Conservation (phyloP, 2,329 filamentous ascomycete genomes). For the Neopestalotiopsis rosae region DNA sequence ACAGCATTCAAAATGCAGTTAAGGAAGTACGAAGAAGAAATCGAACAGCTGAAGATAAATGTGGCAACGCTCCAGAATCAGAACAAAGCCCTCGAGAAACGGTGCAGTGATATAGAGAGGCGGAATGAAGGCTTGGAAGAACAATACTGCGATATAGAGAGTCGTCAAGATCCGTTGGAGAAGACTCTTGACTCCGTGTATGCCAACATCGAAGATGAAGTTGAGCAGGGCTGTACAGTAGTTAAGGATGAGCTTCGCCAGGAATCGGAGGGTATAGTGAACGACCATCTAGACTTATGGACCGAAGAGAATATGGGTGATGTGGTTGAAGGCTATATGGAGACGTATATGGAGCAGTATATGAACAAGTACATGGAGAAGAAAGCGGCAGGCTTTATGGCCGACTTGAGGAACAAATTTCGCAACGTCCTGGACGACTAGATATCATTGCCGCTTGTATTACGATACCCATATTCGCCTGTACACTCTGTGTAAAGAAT, state of each 20-base stretch:
- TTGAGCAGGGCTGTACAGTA: not conserved
- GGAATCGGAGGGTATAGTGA: not conserved
- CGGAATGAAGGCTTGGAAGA: not conserved
- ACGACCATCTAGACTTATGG: not conserved
- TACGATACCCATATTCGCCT: too few species aligned
- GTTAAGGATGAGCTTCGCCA: conserved; percentile 3
- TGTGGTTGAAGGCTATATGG: not conserved
- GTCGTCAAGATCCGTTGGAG: conserved; percentile 1
- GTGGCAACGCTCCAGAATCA: not conserved
- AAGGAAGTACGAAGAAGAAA: conserved; percentile 9
- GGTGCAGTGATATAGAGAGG: not conserved
- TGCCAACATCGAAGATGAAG: not conserved
- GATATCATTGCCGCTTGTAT: too few species aligned
- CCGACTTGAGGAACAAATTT: not conserved
- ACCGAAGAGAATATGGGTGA: conserved; percentile 1
- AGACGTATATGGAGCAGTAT: not conserved
- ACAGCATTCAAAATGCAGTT: not conserved
- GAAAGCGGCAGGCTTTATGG: not conserved
- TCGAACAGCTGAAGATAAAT: not conserved
- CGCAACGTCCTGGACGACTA: conserved; percentile 6
- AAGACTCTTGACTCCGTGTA: not conserved
- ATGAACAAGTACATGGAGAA: conserved; percentile 3
- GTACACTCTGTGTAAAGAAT: too few species aligned
- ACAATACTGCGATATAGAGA: conserved; percentile 5
- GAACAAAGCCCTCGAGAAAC: not conserved